phyloP scores from a whole-genome alignment of 139 green algal species.

The Zygnema circumcarinatum region DNA sequence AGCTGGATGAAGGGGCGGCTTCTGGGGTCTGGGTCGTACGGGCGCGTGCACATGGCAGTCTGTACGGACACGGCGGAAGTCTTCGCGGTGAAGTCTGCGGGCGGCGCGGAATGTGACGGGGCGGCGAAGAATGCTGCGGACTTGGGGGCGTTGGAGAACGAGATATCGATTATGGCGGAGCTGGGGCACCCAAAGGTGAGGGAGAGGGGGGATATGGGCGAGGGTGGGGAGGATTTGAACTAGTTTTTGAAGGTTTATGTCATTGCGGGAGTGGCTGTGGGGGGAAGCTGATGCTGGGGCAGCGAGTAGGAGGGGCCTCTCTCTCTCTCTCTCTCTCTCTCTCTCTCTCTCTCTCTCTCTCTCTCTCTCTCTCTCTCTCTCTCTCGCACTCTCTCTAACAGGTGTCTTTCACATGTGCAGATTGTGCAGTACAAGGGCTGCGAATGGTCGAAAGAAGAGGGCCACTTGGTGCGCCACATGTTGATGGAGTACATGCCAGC shows the following conservation, averaged over 20 bases:
- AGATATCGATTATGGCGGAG: slow-evolving; percentile 13
- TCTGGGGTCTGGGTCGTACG: slow-evolving; percentile 40
- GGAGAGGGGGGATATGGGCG: no score
- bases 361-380: neutral
- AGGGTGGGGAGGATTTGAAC: no score
- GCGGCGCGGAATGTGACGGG: neutral
- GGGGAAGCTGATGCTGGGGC: no score
- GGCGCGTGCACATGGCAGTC: slow-evolving; percentile 42
- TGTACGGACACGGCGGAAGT: neutral
- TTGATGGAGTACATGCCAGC: slow-evolving; percentile 17
- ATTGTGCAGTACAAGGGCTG: slow-evolving; percentile 28
- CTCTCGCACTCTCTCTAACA: neutral
- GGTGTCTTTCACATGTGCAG: neutral
- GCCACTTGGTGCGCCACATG: slow-evolving; percentile 31
- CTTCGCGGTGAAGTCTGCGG: slow-evolving; percentile 50
- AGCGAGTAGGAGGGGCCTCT: neutral
- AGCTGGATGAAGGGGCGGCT: slow-evolving; percentile 3
- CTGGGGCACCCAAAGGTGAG: neutral
- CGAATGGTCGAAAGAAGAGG: slow-evolving; percentile 30
- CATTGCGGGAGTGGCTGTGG: no score
- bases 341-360: neutral
- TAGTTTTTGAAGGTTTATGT: no score
- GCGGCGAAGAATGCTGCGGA: neutral
- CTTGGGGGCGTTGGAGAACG: slow-evolving; percentile 37
- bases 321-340: slow-evolving; percentile 19